A percentile compares a stretch with the other conserved stretches of the same genome.
These are phyloP conservation scores for Schoenoplectus tabernaemontani DNA, from an alignment of 202 grass and related monocot genomes.

Conservation along the genomic window DNA sequence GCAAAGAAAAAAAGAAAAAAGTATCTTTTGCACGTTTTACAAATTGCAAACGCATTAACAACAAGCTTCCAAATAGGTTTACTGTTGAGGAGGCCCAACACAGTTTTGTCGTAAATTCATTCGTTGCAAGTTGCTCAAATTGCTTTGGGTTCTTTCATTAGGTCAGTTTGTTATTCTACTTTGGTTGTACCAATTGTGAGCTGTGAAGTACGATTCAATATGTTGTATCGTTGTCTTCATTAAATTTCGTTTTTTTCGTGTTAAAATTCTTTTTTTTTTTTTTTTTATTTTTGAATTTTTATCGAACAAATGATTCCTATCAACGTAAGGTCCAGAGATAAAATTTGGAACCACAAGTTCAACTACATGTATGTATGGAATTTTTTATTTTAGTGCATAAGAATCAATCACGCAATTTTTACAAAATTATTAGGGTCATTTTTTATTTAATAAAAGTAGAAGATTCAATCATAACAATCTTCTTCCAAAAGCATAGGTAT, in stretches of 20 bases:
- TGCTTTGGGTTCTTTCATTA: not conserved
- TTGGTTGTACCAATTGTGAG: not conserved
- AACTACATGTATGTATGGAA: no score
- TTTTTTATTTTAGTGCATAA: no score
- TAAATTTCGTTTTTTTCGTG: not conserved
- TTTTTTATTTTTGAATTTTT: not conserved
- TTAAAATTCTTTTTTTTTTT: not conserved
- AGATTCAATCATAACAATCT: no score
- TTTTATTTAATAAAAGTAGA: no score
- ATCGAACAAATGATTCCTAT: not conserved
- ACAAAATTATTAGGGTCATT: no score
- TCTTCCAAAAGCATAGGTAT: no score
- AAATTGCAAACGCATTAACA: not conserved
- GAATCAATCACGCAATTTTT: no score
- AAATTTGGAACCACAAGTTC: no score
- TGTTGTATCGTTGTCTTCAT: not conserved
- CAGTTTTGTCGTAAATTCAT: not conserved
- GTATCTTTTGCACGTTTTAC: not conserved
- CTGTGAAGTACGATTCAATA: not conserved
- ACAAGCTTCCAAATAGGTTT: not conserved
- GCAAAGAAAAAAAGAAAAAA: not conserved
- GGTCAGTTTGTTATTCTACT: not conserved
- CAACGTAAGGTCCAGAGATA: not conserved
- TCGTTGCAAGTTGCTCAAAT: slow-evolving; percentile 5
- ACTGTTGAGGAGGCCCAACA: not conserved